These are phyloP conservation scores for Apiotrichum brassicae DNA, from an alignment of 1,284 basidiomycete species.

Conservation along the genomic window DNA sequence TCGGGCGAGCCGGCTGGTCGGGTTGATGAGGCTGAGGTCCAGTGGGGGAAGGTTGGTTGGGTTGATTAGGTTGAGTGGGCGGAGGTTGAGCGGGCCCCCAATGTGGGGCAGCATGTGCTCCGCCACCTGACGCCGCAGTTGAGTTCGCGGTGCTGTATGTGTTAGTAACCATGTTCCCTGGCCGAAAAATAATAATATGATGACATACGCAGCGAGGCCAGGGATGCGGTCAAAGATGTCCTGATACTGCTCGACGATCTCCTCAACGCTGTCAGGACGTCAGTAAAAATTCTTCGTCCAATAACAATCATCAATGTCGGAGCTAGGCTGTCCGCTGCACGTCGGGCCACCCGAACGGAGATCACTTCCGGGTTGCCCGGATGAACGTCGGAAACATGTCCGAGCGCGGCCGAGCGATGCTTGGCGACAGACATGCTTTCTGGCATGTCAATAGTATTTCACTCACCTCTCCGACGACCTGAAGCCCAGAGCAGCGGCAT, in stretches of 20 bases:
- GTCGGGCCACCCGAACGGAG: too few species aligned
- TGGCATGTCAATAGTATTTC: too few species aligned
- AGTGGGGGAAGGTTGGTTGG: background rate
- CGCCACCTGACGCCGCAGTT: background rate
- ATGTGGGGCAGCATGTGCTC: constrained; percentile 13
- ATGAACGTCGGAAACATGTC: too few species aligned
- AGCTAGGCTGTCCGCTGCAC: too few species aligned
- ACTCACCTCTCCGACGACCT: constrained; percentile 30
- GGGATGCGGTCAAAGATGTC: constrained; percentile 46
- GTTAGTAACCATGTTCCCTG: constrained; percentile 8
- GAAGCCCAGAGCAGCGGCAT: constrained; percentile 26
- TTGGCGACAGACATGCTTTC: too few species aligned
- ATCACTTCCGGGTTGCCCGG: too few species aligned
- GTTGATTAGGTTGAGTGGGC: constrained; percentile 12
- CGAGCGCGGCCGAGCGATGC: too few species aligned
- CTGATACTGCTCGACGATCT: constrained; percentile 45
- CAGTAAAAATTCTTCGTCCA: background rate
- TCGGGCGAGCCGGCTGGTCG: constrained; percentile 20
- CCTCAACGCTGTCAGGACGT: constrained; percentile 34
- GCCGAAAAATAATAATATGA: too few species aligned
- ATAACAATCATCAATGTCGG: too few species aligned
- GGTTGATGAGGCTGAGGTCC: background rate
- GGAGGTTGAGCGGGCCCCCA: constrained; percentile 15
- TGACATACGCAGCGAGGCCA: constrained; percentile 25
- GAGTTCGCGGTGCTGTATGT: background rate